These are phyloP conservation scores for Aureobasidium vineae DNA, from an alignment of 2,329 filamentous ascomycete genomes.

Conservation along the genomic window DNA sequence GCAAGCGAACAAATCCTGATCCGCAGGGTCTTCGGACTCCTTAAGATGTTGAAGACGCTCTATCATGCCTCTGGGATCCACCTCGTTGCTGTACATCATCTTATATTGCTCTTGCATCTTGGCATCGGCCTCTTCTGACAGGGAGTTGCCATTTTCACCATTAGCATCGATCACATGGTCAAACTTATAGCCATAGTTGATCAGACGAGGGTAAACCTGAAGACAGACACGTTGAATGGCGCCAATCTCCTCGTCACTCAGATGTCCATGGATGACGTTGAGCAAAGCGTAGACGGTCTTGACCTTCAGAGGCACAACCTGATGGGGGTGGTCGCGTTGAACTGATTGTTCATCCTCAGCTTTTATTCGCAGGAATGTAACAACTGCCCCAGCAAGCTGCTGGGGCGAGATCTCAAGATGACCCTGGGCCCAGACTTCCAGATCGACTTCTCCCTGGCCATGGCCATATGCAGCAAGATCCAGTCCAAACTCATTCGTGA, in stretches of 20 bases:
- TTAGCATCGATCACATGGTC: conserved; percentile 90
- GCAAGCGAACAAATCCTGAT: conserved; percentile 94
- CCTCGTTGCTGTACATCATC: conserved; percentile 92
- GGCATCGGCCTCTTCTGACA: conserved; percentile 74
- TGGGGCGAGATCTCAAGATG: conserved; percentile 51
- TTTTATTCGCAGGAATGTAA: conserved; percentile 82
- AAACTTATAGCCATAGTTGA: conserved; percentile 78
- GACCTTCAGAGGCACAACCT: conserved; percentile 70
- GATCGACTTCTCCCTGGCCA: conserved; percentile 73
- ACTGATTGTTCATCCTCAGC: conserved; percentile 74
- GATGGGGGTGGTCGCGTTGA: conserved; percentile 67
- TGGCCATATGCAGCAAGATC: conserved; percentile 86
- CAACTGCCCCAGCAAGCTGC: conserved; percentile 67
- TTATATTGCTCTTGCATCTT: conserved; percentile 99
- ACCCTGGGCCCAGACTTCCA: conserved; percentile 75
- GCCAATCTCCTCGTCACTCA: conserved; percentile 67
- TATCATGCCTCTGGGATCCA: conserved; percentile 82
- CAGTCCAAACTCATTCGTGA: conserved; percentile 79
- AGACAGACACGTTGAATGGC: conserved; percentile 83
- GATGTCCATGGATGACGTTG: conserved; percentile 65
- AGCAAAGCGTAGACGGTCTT: conserved; percentile 81
- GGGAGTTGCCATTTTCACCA: conserved; percentile 73
- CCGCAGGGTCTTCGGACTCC: conserved; percentile 73
- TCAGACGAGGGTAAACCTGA: conserved; percentile 85
- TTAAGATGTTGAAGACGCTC: conserved; percentile 84